A percentile compares a stretch with the other conserved stretches of the same genome.
Evolutionary conservation across 177 flowering plant genomes (phyloP).

Genomic region (Vitis hybrid): DNA sequence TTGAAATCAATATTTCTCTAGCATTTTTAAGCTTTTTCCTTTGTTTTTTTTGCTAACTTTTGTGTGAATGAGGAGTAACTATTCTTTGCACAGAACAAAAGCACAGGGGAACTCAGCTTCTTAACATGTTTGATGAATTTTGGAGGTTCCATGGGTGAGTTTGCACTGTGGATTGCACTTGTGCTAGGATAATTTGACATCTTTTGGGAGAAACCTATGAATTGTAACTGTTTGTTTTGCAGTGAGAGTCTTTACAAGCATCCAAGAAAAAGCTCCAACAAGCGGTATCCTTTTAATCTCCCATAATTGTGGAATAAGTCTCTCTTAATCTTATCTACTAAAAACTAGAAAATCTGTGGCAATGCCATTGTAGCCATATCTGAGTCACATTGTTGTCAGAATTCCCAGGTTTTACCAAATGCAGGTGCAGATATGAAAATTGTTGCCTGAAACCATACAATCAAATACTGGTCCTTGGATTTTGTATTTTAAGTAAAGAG

Average conservation of each 20-base stretch:
- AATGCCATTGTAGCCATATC: too few species aligned
- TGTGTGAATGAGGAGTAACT: not conserved
- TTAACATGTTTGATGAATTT: slow-evolving; percentile 87
- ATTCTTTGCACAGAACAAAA: slow-evolving; percentile 65
- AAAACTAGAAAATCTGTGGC: not conserved
- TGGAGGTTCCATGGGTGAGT: slow-evolving; percentile 85
- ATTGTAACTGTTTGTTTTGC: slow-evolving; percentile 24
- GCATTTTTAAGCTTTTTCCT: not conserved
- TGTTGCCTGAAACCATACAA: too few species aligned
- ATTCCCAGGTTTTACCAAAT: too few species aligned
- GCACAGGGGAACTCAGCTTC: slow-evolving; percentile 96
- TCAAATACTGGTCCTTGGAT: too few species aligned
- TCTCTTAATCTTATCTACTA: not conserved
- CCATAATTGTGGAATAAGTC: not conserved
- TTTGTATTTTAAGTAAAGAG: too few species aligned
- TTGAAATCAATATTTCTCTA: too few species aligned
- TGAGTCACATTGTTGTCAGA: too few species aligned
- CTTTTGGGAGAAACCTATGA: not conserved
- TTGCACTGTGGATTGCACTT: slow-evolving; percentile 1
- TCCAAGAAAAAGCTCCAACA: slow-evolving; percentile 89
- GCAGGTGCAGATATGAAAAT: too few species aligned
- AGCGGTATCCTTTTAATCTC: slow-evolving; percentile 68
- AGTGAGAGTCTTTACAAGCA: slow-evolving; percentile 95
- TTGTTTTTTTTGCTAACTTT: not conserved
- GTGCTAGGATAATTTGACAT: not conserved